Evolutionary conservation across 164 flowering plant species (phyloP).

Genomic region (Stephania yunnanensis): DNA sequence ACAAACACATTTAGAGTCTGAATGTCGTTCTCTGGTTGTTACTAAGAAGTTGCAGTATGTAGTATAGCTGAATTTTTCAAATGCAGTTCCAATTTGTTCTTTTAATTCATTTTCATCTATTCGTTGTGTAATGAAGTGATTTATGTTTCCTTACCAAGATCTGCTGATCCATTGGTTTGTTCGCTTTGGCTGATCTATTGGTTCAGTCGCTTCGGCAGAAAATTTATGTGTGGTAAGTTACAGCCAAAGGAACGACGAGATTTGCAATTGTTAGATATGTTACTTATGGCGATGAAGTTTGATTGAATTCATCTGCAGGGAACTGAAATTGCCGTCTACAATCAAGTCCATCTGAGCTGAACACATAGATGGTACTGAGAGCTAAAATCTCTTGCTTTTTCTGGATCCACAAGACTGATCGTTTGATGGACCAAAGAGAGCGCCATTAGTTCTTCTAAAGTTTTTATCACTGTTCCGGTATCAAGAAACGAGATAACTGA

Average conservation of each 20-base stretch:
- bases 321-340: neutral
- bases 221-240: neutral
- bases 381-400: conserved; percentile 5
- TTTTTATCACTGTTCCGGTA: conserved; percentile 3
- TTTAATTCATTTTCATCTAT: neutral
- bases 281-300: neutral
- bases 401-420: neutral
- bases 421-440: conserved; percentile 4
- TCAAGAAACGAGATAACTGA: conserved; percentile 6
- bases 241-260: neutral
- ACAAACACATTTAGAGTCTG: neutral
- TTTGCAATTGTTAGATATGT: neutral
- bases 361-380: neutral
- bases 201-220: neutral
- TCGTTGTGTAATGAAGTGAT: neutral
- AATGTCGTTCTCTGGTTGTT: neutral
- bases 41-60: neutral
- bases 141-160: neutral
- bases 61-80: neutral
- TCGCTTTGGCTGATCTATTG: neutral
- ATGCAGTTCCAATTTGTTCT: neutral
- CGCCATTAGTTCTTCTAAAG: neutral
- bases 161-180: neutral
- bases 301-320: neutral
- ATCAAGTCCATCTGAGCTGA: neutral